Conservation (phyloP, 2,329 filamentous ascomycete species). For the Aspergillus proliferans region DNA sequence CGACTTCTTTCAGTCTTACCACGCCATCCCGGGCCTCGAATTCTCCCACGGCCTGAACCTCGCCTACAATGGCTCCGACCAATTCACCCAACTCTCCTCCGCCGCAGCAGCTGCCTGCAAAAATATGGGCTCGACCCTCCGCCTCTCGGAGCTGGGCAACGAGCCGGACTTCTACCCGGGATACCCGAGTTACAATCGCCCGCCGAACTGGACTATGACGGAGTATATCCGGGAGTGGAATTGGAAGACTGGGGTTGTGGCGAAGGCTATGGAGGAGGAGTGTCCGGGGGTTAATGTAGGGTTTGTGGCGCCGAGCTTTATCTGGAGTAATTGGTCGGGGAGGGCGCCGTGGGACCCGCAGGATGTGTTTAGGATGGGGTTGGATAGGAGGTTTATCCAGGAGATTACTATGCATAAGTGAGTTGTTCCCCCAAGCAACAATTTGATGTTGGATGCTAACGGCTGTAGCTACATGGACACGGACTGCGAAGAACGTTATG, state of each 20-base stretch:
- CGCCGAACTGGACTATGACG: conserved; percentile 6
- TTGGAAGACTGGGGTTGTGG: conserved; percentile 5
- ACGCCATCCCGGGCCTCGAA: conserved; percentile 4
- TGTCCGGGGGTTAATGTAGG: conserved; percentile 5
- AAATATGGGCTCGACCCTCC: conserved; percentile 4
- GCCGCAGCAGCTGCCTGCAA: conserved; percentile 5
- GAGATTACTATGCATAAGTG: conserved; percentile 10
- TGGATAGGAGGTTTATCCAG: conserved; percentile 5
- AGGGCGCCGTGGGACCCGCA: conserved; percentile 2
- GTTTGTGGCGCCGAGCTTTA: conserved; percentile 9
- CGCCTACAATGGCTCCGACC: conserved; percentile 5
- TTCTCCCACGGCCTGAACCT: conserved; percentile 10
- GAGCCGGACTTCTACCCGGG: conserved; percentile 7
- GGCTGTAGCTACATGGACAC: conserved; percentile 4
- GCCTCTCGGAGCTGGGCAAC: conserved; percentile 11
- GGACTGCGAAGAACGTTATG: neutral
- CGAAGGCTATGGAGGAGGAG: conserved; percentile 4
- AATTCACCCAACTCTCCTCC: conserved; percentile 1
- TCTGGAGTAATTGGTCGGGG: conserved; percentile 2
- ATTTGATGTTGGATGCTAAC: neutral
- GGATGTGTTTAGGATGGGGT: conserved; percentile 3
- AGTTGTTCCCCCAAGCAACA: neutral
- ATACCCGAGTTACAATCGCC: conserved; percentile 2
- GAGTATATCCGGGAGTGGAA: conserved; percentile 12
- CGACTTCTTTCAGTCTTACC: conserved; percentile 8